Base-by-base conservation (phyloP, 192 early-diverging fungal genomes). In the Gryganskiella cystojenkinii region DNA sequence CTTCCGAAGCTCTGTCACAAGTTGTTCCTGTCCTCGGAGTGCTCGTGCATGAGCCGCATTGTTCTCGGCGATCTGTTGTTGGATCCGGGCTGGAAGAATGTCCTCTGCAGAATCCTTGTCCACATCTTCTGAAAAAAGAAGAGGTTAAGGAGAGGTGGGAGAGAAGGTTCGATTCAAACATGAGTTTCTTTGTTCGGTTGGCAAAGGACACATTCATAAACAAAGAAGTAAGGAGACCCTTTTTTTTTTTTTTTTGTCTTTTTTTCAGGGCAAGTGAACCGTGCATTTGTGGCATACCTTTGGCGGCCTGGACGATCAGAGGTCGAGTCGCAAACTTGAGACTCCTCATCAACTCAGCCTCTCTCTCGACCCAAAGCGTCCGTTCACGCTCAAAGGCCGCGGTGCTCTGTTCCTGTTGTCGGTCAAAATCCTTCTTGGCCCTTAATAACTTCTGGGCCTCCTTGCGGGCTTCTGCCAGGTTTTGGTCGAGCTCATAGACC, bases 401-500 rank as follows among this genome's bases (percentile, higher is more conserved):
- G 13, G 54, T 66, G 46, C 11, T 63, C 50, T 63, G 40, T n/a
- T 53, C 61, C 20, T 80, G 57, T 43, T 84, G 82, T 20, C 70
- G 81, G 17, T 87, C 85, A 34, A 54, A 44, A 59, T 87, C 83
- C 58, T 79, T 81, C 50, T 80, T 82, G 37, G 80, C 49, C 42
- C 81, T 78, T 27, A 56, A 63, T 3, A 80, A 44, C 9, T 64
- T 64, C 20, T 83, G 83, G 3, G 57, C 28, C 57, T 87, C 81
- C 53, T 82, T 84, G 40, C 75, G 78, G 22, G 75, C 45, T 19
- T 71, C 60, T 4, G 69, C 52, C 40, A 78, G 58, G 14, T 64
- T 81, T 50, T 84, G 81, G 42, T 84, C 83, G 25, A 83, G 83
- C 25, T 80, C 71, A 55, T 83, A 87, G 9, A 87, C 42, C 64